Evolutionary conservation across 352 stramenopile genomes (phyloP), one percentile per base, ranked within the genome.

Genomic region (Peronospora destructor): DNA sequence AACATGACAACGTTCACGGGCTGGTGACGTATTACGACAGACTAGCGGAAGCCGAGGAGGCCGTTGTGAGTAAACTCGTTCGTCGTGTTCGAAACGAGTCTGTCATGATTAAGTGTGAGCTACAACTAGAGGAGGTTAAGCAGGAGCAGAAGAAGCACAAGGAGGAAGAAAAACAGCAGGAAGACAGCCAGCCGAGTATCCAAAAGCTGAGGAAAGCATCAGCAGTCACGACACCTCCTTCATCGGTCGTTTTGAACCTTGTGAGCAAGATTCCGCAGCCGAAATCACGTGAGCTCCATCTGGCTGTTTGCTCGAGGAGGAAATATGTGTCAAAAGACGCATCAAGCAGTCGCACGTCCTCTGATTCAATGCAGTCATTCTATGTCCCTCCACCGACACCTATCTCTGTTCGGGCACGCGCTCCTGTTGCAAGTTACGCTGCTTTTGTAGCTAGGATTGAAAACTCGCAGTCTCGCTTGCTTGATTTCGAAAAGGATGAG

Each of bases 401-500:
- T 12, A 32, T 60, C 3, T 64, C 52, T n/a, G 13, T 37, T 11
- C 61, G 61, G 23, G 32, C 58, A 6, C 61, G 57, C 8, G 16
- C 32, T 6, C 53, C 61, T 36, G 34, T 42, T 45, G 59, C 61
- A 10, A 64, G 57, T 36, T 70, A 66, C 49, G 61, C 52, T n/a
- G 53, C 61, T 6, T 70, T 66, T 49, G 57, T 59, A 3, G 25
- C 48, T 14, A 56, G 47, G 29, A 69, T 69, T 29, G 61, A 69
- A 40, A 50, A 47, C 51, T 69, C 61, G 4, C 30, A 57, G 25
- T 69, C 61, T 34, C 61, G 61, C 5, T 38, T 69, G 19, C 40
- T 69, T 11, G 61, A 66, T 32, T 70, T 66, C 14, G 61, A 70
- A 29, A 70, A 64, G 45, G 48, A 64, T 38, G 57, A 66, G 40